Evolutionary conservation across 768 basidiomycete species (phyloP).

Genomic region (Trametes coccinea): DNA sequence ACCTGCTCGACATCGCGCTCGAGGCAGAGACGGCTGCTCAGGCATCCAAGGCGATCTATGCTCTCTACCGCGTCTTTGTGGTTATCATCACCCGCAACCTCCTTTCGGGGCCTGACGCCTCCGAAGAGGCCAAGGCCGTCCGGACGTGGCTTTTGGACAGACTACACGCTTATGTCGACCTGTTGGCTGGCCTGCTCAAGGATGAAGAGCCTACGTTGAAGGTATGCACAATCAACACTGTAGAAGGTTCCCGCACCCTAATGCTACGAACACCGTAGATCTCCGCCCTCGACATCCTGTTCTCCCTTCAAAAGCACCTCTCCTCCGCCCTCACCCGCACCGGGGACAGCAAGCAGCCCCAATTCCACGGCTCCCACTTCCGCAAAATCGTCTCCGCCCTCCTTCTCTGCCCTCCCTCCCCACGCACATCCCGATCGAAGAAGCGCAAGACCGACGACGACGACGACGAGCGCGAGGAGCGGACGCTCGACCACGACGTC

Average conservation of each 20-base stretch:
- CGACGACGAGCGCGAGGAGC: conserved; percentile 27
- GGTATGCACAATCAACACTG: conserved; percentile 45
- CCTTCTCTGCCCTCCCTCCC: conserved; percentile 60
- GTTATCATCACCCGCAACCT: conserved; percentile 59
- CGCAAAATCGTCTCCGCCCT: conserved; percentile 61
- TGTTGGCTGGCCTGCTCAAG: conserved; percentile 68
- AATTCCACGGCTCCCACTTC: conserved; percentile 71
- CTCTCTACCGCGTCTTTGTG: conserved; percentile 78
- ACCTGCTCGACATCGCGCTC: conserved; percentile 64
- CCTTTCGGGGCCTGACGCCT: conserved; percentile 44
- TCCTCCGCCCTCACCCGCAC: conserved; percentile 18
- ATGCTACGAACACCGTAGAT: neutral
- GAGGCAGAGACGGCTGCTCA: conserved; percentile 51
- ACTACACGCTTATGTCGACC: conserved; percentile 66
- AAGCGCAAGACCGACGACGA: conserved; percentile 18
- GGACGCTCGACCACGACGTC: conserved; percentile 57
- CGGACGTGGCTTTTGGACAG: conserved; percentile 80
- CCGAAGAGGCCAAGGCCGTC: conserved; percentile 59
- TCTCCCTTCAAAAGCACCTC: conserved; percentile 24
- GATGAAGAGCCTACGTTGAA: conserved; percentile 75
- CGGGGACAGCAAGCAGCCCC: conserved; percentile 34
- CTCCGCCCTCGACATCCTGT: conserved; percentile 20
- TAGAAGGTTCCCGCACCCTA: neutral
- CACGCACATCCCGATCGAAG: conserved; percentile 26
- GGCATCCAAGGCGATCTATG: conserved; percentile 76